A percentile compares a stretch with the other conserved stretches of the same genome.
These are phyloP conservation scores for Gloeophyllum trabeum DNA, from an alignment of 768 basidiomycete genomes.

Conservation along the genomic window DNA sequence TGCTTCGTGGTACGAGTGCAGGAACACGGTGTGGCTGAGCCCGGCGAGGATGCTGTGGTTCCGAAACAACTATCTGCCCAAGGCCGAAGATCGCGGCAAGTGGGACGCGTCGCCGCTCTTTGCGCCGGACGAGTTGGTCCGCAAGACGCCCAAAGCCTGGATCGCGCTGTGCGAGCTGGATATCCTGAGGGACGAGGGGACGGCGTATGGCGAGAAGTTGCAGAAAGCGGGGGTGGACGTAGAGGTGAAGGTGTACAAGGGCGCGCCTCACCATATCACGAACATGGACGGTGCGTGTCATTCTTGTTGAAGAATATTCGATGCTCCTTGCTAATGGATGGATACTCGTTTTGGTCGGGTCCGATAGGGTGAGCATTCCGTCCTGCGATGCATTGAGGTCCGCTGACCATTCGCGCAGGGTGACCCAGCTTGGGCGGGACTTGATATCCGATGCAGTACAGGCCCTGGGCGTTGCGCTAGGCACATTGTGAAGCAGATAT, in stretches of 20 bases:
- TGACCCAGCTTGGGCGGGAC: conserved; percentile 23
- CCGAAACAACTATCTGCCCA: conserved; percentile 55
- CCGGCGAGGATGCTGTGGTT: conserved; percentile 70
- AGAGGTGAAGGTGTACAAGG: conserved; percentile 45
- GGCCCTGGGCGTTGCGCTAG: conserved; percentile 22
- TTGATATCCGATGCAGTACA: conserved; percentile 24
- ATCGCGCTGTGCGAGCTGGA: conserved; percentile 57
- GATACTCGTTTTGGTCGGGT: no score
- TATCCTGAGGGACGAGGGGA: conserved; percentile 55
- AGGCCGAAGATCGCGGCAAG: conserved; percentile 42
- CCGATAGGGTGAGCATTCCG: no score
- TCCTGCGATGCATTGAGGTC: no score
- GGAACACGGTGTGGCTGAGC: conserved; percentile 44
- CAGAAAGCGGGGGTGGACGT: conserved; percentile 37
- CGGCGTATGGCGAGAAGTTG: conserved; percentile 50
- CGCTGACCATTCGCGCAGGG: conserved; percentile 22
- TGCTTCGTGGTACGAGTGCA: conserved; percentile 45
- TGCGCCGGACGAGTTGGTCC: conserved; percentile 43
- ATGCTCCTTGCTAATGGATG: no score
- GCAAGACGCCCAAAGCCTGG: conserved; percentile 44
- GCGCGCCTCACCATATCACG: conserved; percentile 63
- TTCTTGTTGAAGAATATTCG: no score
- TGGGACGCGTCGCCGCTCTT: conserved; percentile 69
- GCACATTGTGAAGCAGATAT: conserved; percentile 8
- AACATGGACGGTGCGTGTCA: conserved; percentile 53